Percentiles rank a stretch among this genome's conserved stretches.
Conservation (phyloP, 73 alveolate species). For the Stentor roeselii region DNA sequence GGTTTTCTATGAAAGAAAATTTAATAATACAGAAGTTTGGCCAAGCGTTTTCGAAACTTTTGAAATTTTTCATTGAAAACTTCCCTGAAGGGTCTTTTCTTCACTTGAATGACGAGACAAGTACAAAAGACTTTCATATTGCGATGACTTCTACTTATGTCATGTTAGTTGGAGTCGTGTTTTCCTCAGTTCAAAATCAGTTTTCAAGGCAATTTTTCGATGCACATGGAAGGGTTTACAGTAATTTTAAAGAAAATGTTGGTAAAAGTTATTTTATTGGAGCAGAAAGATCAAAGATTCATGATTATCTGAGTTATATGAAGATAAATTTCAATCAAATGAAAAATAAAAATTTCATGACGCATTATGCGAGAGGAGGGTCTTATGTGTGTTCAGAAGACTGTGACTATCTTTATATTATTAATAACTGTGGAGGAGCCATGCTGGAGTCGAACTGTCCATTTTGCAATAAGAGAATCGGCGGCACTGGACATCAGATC, state of each 20-base stretch:
- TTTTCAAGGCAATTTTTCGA: neutral
- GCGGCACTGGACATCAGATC: conserved; percentile 20
- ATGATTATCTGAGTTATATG: neutral
- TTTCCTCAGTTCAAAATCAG: neutral
- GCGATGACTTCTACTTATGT: neutral
- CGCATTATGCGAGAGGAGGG: conserved; percentile 10
- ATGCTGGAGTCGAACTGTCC: neutral
- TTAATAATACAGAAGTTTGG: neutral
- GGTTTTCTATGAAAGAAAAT: neutral
- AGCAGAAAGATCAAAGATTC: neutral
- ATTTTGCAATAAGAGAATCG: conserved; percentile 11
- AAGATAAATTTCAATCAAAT: neutral
- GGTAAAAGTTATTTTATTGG: neutral
- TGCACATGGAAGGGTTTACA: neutral
- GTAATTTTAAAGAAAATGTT: neutral
- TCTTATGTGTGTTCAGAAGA: conserved; percentile 16
- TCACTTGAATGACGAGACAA: neutral
- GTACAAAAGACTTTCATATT: neutral
- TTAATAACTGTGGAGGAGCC: conserved; percentile 21
- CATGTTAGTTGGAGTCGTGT: neutral
- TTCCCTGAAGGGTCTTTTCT: neutral
- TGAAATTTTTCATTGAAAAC: neutral
- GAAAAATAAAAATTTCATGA: neutral
- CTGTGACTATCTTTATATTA: conserved; percentile 24
- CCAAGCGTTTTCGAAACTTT: neutral